phyloP scores from a whole-genome alignment of 2,329 filamentous ascomycete species.

The Emergomyces africanus region DNA sequence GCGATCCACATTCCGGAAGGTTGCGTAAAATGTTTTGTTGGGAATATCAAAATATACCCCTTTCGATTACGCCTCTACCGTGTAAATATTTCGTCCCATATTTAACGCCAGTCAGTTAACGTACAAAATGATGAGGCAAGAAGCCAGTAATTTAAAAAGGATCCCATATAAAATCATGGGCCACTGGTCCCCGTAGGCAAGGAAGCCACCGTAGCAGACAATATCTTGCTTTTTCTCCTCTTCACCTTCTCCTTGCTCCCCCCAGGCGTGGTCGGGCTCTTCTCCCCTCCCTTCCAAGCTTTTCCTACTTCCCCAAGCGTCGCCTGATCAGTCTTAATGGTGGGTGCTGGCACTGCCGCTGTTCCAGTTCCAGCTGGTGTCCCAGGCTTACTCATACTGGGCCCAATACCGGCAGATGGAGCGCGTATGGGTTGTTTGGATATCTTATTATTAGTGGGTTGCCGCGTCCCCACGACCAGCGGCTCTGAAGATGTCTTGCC shows the following conservation, averaged over 20 bases:
- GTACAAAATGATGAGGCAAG: not conserved
- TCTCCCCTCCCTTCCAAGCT: constrained; percentile 22
- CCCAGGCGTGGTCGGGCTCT: constrained; percentile 20
- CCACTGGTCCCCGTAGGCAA: not conserved
- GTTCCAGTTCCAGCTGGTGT: constrained; percentile 5
- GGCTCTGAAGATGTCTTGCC: constrained; percentile 20
- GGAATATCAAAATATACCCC: not conserved
- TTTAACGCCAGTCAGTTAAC: too few relatives aligned
- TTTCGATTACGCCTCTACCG: not conserved
- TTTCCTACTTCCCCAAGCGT: constrained; percentile 14
- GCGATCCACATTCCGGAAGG: too few relatives aligned
- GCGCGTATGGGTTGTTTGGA: constrained; percentile 7
- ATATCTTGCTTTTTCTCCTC: constrained; percentile 23
- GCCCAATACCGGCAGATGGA: constrained; percentile 2
- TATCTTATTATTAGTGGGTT: not conserved
- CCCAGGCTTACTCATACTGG: constrained; percentile 3
- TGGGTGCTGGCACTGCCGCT: not conserved
- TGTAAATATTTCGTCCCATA: too few relatives aligned
- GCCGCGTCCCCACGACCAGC: not conserved
- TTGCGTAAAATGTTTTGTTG: too few relatives aligned
- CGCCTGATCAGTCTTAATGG: constrained; percentile 16
- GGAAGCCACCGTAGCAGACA: not conserved
- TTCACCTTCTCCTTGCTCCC: constrained; percentile 21
- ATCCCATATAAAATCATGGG: not conserved
- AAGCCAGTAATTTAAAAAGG: not conserved